Evolutionary conservation across 768 basidiomycete genomes (phyloP).

Genomic region (Wakefieldia striispora): DNA sequence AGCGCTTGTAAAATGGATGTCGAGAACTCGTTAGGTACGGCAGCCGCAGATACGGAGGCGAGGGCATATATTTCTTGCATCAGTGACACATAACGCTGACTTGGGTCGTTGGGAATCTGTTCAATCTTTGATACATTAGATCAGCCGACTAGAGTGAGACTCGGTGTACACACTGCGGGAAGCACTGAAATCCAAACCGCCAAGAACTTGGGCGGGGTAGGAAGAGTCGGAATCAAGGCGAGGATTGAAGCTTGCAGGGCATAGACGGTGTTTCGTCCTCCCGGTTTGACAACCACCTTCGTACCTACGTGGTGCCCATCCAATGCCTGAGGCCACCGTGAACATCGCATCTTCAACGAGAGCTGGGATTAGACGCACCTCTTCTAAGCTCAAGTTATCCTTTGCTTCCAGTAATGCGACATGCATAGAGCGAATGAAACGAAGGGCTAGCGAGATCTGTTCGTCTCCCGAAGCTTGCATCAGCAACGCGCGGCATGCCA

Average conservation of each 20-base stretch:
- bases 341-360: neutral
- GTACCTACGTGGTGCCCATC: constrained; percentile 45
- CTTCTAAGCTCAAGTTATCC: constrained; percentile 31
- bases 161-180: constrained; percentile 31
- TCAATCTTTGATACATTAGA: constrained; percentile 16
- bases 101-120: constrained; percentile 14
- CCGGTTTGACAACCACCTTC: constrained; percentile 57
- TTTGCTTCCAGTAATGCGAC: constrained; percentile 45
- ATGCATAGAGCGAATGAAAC: constrained; percentile 46
- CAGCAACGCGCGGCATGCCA: constrained; percentile 64
- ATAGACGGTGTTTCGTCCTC: constrained; percentile 50
- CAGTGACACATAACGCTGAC: constrained; percentile 52
- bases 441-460: constrained; percentile 53
- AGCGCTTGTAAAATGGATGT: constrained; percentile 57
- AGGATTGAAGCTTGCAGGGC: constrained; percentile 61
- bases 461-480: constrained; percentile 53
- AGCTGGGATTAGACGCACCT: constrained; percentile 26
- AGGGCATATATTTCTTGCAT: constrained; percentile 65
- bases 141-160: neutral
- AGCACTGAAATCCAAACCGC: constrained; percentile 48
- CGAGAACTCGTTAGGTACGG: constrained; percentile 44
- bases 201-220: constrained; percentile 38
- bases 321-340: constrained; percentile 38
- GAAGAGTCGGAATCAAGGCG: constrained; percentile 46
- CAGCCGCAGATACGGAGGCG: constrained; percentile 53